phyloP scores from a whole-genome alignment of 129 eudicot genomes.

The Centrapalus pauciflorus region DNA sequence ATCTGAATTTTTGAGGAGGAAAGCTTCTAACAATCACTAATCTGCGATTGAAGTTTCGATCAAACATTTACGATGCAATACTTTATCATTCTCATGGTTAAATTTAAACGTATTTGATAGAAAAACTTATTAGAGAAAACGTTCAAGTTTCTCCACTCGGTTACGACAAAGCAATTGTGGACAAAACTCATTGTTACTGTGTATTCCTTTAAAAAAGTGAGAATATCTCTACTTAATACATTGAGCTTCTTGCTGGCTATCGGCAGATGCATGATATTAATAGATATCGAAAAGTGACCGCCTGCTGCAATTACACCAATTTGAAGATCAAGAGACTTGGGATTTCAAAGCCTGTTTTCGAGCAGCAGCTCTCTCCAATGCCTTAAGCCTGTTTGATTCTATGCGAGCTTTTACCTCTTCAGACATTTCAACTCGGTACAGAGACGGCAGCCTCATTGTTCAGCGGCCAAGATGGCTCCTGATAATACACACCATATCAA shows the following conservation, averaged over 20 bases:
- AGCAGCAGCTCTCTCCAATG: constrained; percentile 87
- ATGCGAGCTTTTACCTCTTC: constrained; percentile 80
- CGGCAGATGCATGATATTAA: neutral
- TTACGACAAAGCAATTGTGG: no score
- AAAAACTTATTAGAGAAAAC: no score
- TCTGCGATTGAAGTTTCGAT: no score
- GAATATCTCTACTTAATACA: no score
- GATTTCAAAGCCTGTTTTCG: constrained; percentile 38
- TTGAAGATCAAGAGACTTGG: constrained; percentile 12
- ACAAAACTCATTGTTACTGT: no score
- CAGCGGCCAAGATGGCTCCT: constrained; percentile 40
- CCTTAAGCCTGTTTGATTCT: constrained; percentile 78
- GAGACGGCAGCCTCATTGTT: constrained; percentile 11
- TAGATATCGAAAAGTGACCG: neutral
- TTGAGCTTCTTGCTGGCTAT: no score
- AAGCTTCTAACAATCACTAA: no score
- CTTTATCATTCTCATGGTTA: no score
- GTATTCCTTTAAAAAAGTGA: neutral
- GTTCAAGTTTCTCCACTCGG: no score
- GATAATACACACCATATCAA: neutral
- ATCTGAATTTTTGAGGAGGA: no score
- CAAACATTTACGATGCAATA: no score
- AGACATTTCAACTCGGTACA: constrained; percentile 31
- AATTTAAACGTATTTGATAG: no score
- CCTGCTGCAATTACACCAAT: neutral